Percentiles rank a stretch among this genome's conserved stretches.
phyloP scores from a whole-genome alignment of 805 yeast genomes.

The Candida boleticola region DNA sequence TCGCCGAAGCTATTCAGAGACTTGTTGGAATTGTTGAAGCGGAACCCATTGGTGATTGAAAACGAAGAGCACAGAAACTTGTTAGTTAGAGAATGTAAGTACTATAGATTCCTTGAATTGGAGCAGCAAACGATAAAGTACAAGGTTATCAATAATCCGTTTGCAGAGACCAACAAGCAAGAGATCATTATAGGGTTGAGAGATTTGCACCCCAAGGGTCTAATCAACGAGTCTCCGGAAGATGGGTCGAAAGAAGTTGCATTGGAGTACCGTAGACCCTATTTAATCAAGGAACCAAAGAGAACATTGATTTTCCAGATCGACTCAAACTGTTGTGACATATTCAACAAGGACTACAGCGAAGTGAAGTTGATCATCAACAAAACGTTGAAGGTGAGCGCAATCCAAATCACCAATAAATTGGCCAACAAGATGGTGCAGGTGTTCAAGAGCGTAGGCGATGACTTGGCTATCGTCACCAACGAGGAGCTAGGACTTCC shows the following conservation, averaged over 20 bases:
- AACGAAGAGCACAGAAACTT: slow-evolving; percentile 55
- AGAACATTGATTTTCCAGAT: slow-evolving; percentile 33
- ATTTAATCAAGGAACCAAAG: slow-evolving; percentile 28
- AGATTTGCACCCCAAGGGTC: slow-evolving; percentile 45
- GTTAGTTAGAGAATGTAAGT: slow-evolving; percentile 68
- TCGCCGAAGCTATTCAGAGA: slow-evolving; percentile 54
- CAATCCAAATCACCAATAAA: slow-evolving; percentile 24
- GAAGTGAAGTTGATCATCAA: slow-evolving; percentile 34
- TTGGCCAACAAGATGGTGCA: slow-evolving; percentile 20
- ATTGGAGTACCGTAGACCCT: slow-evolving; percentile 32
- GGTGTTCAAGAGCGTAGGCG: slow-evolving; percentile 18
- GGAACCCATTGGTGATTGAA: slow-evolving; percentile 46
- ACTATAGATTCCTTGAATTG: slow-evolving; percentile 70
- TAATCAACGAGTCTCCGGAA: slow-evolving; percentile 18
- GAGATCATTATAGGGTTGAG: slow-evolving; percentile 55
- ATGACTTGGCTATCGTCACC: slow-evolving; percentile 14
- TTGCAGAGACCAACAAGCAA: slow-evolving; percentile 32
- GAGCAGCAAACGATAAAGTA: slow-evolving; percentile 68
- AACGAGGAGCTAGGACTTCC: slow-evolving; percentile 17
- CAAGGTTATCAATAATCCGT: slow-evolving; percentile 51
- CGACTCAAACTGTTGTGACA: slow-evolving; percentile 13
- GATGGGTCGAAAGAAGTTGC: slow-evolving; percentile 19
- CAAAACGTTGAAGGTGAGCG: slow-evolving; percentile 20
- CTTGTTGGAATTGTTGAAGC: slow-evolving; percentile 54
- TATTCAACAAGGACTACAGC: slow-evolving; percentile 14